Percentiles rank a stretch among this genome's conserved stretches.
These are phyloP conservation scores for Epithele typhae DNA, from an alignment of 768 basidiomycete species.

Conservation along the genomic window DNA sequence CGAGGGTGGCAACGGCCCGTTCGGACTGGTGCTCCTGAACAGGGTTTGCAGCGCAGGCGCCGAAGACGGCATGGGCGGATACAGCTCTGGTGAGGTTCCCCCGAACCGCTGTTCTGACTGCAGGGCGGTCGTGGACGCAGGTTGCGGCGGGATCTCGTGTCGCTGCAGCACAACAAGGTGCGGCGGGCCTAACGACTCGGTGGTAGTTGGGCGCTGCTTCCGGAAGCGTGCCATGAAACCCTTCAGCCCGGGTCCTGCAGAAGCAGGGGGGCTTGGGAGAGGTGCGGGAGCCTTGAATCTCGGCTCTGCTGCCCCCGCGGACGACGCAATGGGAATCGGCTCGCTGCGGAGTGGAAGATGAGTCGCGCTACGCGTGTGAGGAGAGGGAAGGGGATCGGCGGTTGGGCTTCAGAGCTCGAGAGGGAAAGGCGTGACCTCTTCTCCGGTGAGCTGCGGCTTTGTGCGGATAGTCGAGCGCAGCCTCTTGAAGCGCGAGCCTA, in stretches of 20 bases:
- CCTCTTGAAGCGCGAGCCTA: constrained; percentile 71
- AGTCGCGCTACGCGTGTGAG: constrained; percentile 13
- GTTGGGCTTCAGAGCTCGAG: constrained; percentile 37
- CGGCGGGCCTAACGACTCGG: constrained; percentile 5
- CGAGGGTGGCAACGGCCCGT: constrained; percentile 8
- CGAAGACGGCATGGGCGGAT: constrained; percentile 16
- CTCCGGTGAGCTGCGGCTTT: constrained; percentile 42
- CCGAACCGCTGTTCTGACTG: constrained; percentile 10
- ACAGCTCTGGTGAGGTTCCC: constrained; percentile 9
- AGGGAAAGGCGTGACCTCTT: constrained; percentile 44
- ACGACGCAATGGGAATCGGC: constrained; percentile 2
- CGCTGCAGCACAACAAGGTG: background rate
- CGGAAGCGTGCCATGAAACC: constrained; percentile 82
- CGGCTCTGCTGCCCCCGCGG: constrained; percentile 47
- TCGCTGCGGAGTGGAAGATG: constrained; percentile 30
- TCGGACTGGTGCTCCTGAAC: constrained; percentile 19
- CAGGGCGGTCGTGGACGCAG: constrained; percentile 8
- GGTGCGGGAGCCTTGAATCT: constrained; percentile 44
- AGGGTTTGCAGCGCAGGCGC: constrained; percentile 20
- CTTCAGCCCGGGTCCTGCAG: constrained; percentile 68
- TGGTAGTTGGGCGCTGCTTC: constrained; percentile 24
- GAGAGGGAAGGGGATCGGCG: constrained; percentile 28
- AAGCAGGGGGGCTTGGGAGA: constrained; percentile 59
- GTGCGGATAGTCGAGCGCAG: constrained; percentile 65
- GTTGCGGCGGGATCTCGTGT: background rate